A percentile compares a stretch with the other conserved stretches of the same genome.
Conservation (phyloP, 352 stramenopile genomes). For the Chrysophaeum taylorii region DNA sequence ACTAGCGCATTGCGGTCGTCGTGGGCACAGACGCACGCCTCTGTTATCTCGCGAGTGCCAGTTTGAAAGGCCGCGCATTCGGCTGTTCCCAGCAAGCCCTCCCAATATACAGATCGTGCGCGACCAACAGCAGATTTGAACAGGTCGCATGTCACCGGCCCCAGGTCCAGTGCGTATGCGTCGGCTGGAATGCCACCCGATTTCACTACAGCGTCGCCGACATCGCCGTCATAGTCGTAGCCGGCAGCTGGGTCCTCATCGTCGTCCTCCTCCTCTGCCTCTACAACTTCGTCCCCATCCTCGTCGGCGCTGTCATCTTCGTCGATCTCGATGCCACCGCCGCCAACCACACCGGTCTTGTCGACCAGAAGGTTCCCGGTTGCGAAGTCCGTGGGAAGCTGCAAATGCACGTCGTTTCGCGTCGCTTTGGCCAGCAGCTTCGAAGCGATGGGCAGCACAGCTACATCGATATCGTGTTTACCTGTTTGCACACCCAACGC, state of each 20-base stretch:
- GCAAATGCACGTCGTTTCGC: background rate
- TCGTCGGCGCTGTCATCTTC: background rate
- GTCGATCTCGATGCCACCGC: background rate
- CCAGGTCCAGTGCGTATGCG: conserved; percentile 6
- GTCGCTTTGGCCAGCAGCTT: background rate
- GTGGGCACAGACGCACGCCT: background rate
- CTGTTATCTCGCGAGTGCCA: background rate
- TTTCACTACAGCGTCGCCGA: background rate
- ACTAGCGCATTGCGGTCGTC: background rate
- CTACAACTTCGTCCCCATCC: background rate
- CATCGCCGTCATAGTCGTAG: conserved; percentile 8
- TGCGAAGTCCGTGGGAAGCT: background rate
- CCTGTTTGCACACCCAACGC: background rate
- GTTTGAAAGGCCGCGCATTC: conserved; percentile 11
- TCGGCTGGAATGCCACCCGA: background rate
- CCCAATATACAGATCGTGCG: conserved; percentile 2
- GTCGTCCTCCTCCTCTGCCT: background rate
- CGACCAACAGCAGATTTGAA: background rate
- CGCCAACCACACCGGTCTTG: background rate
- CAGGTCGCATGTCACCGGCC: background rate
- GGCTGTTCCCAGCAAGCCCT: background rate
- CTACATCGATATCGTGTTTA: background rate
- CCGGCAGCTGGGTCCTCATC: background rate
- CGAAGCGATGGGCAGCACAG: background rate
- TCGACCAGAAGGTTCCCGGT: background rate